Evolutionary conservation across 1,284 basidiomycete species (phyloP).

Genomic region (Tilletiopsis washingtonensis): DNA sequence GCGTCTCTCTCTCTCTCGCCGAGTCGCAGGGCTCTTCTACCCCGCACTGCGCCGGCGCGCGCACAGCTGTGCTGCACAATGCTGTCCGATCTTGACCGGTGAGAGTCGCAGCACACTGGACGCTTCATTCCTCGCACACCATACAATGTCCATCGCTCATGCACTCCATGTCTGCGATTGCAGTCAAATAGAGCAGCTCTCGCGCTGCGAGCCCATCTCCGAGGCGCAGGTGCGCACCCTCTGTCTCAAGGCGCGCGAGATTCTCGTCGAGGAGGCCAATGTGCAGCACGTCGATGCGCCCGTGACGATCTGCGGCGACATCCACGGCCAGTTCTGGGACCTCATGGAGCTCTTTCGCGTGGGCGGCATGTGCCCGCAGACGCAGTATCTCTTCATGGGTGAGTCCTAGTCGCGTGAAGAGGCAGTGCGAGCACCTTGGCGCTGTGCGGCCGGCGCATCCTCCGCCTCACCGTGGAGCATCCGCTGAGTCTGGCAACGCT

Average conservation of each 20-base stretch:
- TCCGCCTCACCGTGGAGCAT: no score
- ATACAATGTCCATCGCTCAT: neutral
- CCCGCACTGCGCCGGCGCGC: no score
- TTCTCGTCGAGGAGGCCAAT: slow-evolving; percentile 88
- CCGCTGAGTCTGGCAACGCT: no score
- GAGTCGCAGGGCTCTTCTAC: no score
- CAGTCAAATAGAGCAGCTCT: slow-evolving; percentile 39
- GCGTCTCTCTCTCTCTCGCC: no score
- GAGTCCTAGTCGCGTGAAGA: slow-evolving; percentile 44
- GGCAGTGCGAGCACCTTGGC: no score
- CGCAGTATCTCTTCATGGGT: slow-evolving; percentile 99
- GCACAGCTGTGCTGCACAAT: no score
- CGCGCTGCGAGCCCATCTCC: slow-evolving; percentile 35
- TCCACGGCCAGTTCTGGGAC: slow-evolving; percentile 97
- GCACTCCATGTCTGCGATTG: neutral
- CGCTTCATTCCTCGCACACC: neutral
- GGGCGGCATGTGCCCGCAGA: slow-evolving; percentile 88
- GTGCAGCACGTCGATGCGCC: slow-evolving; percentile 93
- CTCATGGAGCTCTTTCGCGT: slow-evolving; percentile 93
- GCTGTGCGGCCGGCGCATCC: no score
- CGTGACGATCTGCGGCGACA: slow-evolving; percentile 97
- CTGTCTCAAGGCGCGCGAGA: slow-evolving; percentile 90
- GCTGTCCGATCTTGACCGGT: slow-evolving; percentile 3
- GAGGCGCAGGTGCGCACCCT: slow-evolving; percentile 51
- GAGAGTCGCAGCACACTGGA: neutral